Percentiles rank a stretch among this genome's conserved stretches.
phyloP scores from a whole-genome alignment of 768 basidiomycete species.

The Astraeus odoratus region DNA sequence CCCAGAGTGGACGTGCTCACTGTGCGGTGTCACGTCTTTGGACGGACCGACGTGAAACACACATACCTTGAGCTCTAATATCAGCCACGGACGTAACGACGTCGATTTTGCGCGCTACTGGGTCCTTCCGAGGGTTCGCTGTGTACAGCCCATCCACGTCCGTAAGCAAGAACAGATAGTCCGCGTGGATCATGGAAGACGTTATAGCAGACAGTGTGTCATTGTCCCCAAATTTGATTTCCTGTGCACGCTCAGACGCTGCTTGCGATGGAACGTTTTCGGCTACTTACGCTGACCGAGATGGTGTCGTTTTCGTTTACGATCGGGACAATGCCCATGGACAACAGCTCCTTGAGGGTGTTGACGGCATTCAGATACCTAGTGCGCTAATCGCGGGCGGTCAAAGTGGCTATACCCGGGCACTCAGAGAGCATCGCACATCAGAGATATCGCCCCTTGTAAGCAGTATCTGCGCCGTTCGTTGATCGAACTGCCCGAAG shows the following conservation, averaged over 20 bases:
- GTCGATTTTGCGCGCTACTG: slow-evolving; percentile 70
- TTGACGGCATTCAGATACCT: slow-evolving; percentile 96
- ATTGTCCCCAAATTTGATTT: slow-evolving; percentile 99
- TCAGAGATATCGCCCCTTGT: slow-evolving; percentile 97
- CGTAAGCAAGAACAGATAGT: slow-evolving; percentile 93
- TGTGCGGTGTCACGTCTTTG: slow-evolving; percentile 22
- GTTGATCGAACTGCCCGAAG: slow-evolving; percentile 89
- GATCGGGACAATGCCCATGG: slow-evolving; percentile 94
- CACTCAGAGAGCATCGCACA: slow-evolving; percentile 38
- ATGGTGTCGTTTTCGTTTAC: slow-evolving; percentile 99
- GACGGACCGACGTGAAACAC: background rate
- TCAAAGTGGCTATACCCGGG: slow-evolving; percentile 1
- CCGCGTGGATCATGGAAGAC: slow-evolving; percentile 94
- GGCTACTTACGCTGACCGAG: slow-evolving; percentile 79
- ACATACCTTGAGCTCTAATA: slow-evolving; percentile 73
- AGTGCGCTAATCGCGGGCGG: slow-evolving; percentile 54
- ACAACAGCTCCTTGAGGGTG: slow-evolving; percentile 84
- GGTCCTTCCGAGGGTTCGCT: slow-evolving; percentile 89
- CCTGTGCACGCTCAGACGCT: slow-evolving; percentile 38
- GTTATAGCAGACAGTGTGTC: slow-evolving; percentile 97
- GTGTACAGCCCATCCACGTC: slow-evolving; percentile 97
- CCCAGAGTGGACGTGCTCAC: slow-evolving; percentile 92
- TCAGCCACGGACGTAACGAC: slow-evolving; percentile 76
- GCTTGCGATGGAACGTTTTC: background rate
- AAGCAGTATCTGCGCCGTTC: slow-evolving; percentile 90